Conservation (phyloP, 2,329 filamentous ascomycete species). For the Aphanocladium album region DNA sequence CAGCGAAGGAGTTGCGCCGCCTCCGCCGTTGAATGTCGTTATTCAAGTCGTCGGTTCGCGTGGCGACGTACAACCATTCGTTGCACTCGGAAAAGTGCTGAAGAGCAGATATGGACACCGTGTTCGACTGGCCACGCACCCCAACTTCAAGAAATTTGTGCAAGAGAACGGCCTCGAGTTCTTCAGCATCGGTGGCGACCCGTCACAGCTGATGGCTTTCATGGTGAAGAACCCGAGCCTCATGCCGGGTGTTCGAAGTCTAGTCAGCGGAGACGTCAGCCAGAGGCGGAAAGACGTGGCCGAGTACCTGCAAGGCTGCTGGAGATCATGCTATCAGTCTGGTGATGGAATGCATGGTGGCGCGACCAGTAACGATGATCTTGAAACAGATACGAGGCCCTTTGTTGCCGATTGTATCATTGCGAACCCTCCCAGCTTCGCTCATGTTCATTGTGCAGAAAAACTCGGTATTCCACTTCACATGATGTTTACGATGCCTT, state of each 20-base stretch:
- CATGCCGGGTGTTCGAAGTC: conserved; percentile 30
- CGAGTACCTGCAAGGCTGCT: conserved; percentile 33
- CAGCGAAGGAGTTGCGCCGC: background rate
- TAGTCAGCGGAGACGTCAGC: conserved; percentile 32
- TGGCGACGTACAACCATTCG: conserved; percentile 17
- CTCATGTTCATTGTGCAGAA: conserved; percentile 48
- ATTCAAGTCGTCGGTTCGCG: conserved; percentile 21
- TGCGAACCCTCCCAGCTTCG: conserved; percentile 49
- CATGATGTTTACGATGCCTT: conserved; percentile 62
- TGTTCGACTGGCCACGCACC: conserved; percentile 53
- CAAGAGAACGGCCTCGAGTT: conserved; percentile 49
- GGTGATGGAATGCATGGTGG: conserved; percentile 26
- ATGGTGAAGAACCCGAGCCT: conserved; percentile 37
- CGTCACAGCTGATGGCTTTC: conserved; percentile 41
- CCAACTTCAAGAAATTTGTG: conserved; percentile 49
- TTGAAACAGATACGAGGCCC: conserved; percentile 24
- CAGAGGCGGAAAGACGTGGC: conserved; percentile 31
- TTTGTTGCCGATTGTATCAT: conserved; percentile 53
- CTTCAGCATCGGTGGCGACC: conserved; percentile 53
- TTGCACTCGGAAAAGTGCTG: conserved; percentile 7
- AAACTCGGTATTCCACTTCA: conserved; percentile 44
- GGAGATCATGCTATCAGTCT: conserved; percentile 32
- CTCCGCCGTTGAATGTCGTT: conserved; percentile 8
- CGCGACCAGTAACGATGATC: conserved; percentile 22
- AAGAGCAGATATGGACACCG: conserved; percentile 42